Evolutionary conservation across 768 basidiomycete genomes (phyloP).

Genomic region (Hortiboletus campestris): DNA sequence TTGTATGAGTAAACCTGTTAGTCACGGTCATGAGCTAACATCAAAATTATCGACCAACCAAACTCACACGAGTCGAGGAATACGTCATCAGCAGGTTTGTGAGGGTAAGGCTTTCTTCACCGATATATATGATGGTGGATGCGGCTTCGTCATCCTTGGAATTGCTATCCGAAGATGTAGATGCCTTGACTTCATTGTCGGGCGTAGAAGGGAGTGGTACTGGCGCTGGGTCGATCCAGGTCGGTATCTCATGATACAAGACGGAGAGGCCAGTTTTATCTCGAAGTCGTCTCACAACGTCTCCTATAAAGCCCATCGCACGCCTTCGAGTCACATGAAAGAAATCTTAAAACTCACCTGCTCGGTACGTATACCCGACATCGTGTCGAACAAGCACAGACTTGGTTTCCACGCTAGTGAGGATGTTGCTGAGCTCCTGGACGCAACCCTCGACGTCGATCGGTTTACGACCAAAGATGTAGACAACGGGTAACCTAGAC

Average conservation of each 20-base stretch:
- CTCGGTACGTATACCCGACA: constrained; percentile 69
- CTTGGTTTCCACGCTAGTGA: constrained; percentile 21
- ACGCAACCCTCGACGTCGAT: constrained; percentile 58
- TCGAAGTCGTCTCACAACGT: constrained; percentile 17
- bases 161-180: not conserved
- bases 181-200: not conserved
- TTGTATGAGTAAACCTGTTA: constrained; percentile 75
- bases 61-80: constrained; percentile 55
- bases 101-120: constrained; percentile 74
- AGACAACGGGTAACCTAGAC: constrained; percentile 83
- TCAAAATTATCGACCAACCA: not conserved
- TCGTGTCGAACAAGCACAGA: constrained; percentile 67
- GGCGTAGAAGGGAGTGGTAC: not conserved
- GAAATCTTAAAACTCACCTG: constrained; percentile 41
- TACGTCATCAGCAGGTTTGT: constrained; percentile 88
- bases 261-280: constrained; percentile 31
- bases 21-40: not conserved
- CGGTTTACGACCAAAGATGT: constrained; percentile 78
- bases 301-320: constrained; percentile 7
- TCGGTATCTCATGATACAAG: constrained; percentile 37
- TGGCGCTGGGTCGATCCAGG: constrained; percentile 19
- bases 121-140: constrained; percentile 56
- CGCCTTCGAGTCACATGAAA: not conserved
- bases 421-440: constrained; percentile 36
- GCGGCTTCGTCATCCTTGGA: not conserved